Evolutionary conservation across 1,139 yeast genomes (phyloP).

Genomic region (Saccharomyces uvarum): DNA sequence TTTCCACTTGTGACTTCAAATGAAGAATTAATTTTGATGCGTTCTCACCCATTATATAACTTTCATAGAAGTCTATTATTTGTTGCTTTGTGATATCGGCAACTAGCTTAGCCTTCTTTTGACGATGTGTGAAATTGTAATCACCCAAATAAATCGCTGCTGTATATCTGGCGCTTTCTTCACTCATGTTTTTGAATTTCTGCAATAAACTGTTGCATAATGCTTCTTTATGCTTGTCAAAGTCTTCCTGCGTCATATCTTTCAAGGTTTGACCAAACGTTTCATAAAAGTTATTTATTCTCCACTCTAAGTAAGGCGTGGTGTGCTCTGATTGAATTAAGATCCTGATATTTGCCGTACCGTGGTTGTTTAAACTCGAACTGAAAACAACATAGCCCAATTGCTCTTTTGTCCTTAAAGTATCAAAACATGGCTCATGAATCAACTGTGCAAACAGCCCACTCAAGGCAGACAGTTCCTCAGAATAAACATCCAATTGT

Average conservation of each 20-base stretch:
- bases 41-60: constrained; percentile 37
- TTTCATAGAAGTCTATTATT: constrained; percentile 47
- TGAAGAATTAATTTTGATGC: constrained; percentile 55
- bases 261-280: constrained; percentile 33
- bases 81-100: constrained; percentile 49
- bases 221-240: constrained; percentile 60
- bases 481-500: constrained; percentile 51
- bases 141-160: constrained; percentile 63
- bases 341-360: constrained; percentile 71
- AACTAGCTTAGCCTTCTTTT: constrained; percentile 50
- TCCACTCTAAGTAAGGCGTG: constrained; percentile 62
- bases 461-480: constrained; percentile 40
- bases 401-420: constrained; percentile 87
- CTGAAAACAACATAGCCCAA: constrained; percentile 85
- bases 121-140: constrained; percentile 61
- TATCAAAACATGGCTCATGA: constrained; percentile 83
- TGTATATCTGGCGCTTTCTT: constrained; percentile 66
- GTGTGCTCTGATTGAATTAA: constrained; percentile 80
- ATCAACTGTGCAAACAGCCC: constrained; percentile 66
- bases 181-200: constrained; percentile 67
- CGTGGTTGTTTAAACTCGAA: constrained; percentile 59
- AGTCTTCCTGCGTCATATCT: constrained; percentile 52
- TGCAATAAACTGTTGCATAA: constrained; percentile 58
- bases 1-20: constrained; percentile 51
- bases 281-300: constrained; percentile 62